Conservation (phyloP, 345 rosid genomes). For the Litchi chinensis region DNA sequence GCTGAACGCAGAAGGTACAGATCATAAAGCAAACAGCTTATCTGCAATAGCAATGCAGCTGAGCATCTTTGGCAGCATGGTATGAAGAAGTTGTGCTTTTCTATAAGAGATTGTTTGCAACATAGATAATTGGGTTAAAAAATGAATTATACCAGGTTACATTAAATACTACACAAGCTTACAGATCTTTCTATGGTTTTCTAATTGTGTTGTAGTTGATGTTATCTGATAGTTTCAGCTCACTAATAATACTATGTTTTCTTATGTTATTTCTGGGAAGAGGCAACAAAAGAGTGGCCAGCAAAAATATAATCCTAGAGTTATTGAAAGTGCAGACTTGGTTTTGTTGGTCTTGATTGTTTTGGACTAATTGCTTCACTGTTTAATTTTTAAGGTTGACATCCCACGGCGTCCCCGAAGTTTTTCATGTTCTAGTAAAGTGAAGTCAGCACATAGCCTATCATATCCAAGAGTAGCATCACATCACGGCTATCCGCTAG, state of each 20-base stretch:
- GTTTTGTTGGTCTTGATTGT: slow-evolving; percentile 2
- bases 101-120: background rate
- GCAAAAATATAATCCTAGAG: background rate
- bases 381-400: slow-evolving; percentile 49
- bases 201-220: background rate
- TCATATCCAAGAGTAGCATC: slow-evolving; percentile 42
- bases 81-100: slow-evolving; percentile 28
- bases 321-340: background rate
- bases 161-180: background rate
- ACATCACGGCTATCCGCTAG: slow-evolving; percentile 27
- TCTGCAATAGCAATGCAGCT: slow-evolving; percentile 81
- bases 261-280: background rate
- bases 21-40: slow-evolving; percentile 45
- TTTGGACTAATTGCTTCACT: slow-evolving; percentile 1
- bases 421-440: slow-evolving; percentile 31
- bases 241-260: background rate
- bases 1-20: slow-evolving; percentile 25
- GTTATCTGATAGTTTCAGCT: background rate
- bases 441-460: slow-evolving; percentile 43
- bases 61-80: slow-evolving; percentile 84
- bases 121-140: background rate
- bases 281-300: background rate
- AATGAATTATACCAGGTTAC: background rate
- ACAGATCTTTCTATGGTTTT: background rate
- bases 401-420: slow-evolving; percentile 36